These are phyloP conservation scores for Fusarium torreyae DNA, from an alignment of 2,329 filamentous ascomycete species.

Conservation along the genomic window DNA sequence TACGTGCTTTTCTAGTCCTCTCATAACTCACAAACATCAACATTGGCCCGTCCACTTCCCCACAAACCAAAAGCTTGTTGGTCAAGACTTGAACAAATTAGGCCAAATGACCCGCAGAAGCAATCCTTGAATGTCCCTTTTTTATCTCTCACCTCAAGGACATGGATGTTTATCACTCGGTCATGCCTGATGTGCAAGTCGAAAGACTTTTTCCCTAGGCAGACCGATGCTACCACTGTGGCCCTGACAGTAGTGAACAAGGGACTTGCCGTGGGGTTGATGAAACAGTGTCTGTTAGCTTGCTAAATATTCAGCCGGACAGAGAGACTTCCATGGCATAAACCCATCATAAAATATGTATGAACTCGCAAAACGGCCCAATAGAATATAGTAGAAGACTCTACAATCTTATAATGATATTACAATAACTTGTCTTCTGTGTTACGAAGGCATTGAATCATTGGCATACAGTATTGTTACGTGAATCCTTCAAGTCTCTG, in stretches of 20 bases:
- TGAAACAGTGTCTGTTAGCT: neutral
- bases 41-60: constrained; percentile 41
- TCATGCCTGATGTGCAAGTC: constrained; percentile 1
- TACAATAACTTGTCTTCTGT: too few species aligned
- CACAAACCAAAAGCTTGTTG: constrained; percentile 45
- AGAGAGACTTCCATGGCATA: too few species aligned
- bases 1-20: neutral
- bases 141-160: constrained; percentile 31
- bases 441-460: too few species aligned
- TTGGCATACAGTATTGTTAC: too few species aligned
- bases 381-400: too few species aligned
- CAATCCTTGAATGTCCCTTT: constrained; percentile 31
- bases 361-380: too few species aligned
- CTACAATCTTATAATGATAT: too few species aligned
- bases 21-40: constrained; percentile 29
- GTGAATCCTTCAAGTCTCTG: too few species aligned
- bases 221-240: neutral
- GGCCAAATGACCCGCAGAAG: constrained; percentile 34
- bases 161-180: constrained; percentile 15
- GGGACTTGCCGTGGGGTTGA: constrained; percentile 1
- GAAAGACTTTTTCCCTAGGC: constrained; percentile 11
- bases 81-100: constrained; percentile 34
- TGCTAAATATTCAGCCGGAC: neutral
- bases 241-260: constrained; percentile 6
- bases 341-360: too few species aligned